These are phyloP conservation scores for Cyberlindnera meyerae DNA, from an alignment of 805 yeast genomes.

Conservation along the genomic window DNA sequence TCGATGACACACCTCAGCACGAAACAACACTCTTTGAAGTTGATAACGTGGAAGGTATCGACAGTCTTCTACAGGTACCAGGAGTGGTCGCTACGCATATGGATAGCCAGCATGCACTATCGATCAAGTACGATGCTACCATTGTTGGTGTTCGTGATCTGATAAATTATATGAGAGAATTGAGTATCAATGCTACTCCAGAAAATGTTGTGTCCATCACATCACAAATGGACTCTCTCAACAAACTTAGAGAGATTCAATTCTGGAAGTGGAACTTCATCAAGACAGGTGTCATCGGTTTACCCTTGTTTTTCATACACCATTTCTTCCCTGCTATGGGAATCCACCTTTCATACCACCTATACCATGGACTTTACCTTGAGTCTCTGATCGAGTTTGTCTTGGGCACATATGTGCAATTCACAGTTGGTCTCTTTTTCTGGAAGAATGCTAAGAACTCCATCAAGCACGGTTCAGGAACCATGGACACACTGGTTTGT, in stretches of 20 bases:
- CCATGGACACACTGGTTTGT: constrained; percentile 90
- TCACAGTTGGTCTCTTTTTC: constrained; percentile 59
- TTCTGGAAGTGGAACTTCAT: constrained; percentile 62
- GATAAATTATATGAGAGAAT: constrained; percentile 44
- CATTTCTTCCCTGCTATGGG: constrained; percentile 43
- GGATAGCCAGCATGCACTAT: constrained; percentile 12
- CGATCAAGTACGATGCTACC: constrained; percentile 45
- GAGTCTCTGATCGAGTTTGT: constrained; percentile 58
- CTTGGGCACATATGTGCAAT: constrained; percentile 57
- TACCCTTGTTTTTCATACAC: constrained; percentile 52
- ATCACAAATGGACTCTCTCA: constrained; percentile 63
- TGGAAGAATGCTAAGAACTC: constrained; percentile 62
- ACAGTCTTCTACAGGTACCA: constrained; percentile 30
- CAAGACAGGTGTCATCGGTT: constrained; percentile 49
- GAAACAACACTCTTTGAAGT: constrained; percentile 27
- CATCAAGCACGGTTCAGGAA: constrained; percentile 62
- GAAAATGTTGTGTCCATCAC: constrained; percentile 47
- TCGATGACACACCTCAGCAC: background rate
- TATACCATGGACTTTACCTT: constrained; percentile 54
- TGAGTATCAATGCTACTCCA: constrained; percentile 50
- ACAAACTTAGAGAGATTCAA: constrained; percentile 64
- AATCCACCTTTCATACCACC: constrained; percentile 26
- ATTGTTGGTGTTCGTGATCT: constrained; percentile 60
- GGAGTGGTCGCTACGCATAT: constrained; percentile 28
- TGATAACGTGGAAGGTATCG: constrained; percentile 39